phyloP scores from a whole-genome alignment of 2,329 filamentous ascomycete species.

The Aphanoascus verrucosus region DNA sequence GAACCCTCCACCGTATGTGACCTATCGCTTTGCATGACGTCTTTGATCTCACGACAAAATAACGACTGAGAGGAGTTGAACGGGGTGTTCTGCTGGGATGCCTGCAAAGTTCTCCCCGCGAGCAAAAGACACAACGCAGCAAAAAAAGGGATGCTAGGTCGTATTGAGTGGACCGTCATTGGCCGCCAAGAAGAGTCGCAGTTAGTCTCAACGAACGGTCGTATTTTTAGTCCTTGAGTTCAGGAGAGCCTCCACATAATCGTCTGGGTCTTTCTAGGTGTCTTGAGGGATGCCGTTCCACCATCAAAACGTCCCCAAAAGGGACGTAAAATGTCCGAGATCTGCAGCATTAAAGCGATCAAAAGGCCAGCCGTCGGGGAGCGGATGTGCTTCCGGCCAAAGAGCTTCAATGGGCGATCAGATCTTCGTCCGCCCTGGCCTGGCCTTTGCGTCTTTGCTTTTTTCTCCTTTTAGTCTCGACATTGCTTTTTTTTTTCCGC shows the following conservation, averaged over 20 bases:
- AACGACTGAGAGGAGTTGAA: background rate
- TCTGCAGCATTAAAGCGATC: constrained; percentile 6
- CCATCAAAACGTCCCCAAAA: background rate
- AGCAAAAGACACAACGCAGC: no score
- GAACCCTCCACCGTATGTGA: background rate
- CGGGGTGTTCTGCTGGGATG: no score
- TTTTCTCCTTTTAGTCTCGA: background rate
- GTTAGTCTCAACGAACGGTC: no score
- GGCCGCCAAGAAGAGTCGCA: no score
- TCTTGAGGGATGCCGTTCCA: background rate
- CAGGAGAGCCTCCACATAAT: no score
- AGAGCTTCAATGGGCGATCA: background rate
- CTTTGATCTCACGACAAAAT: background rate
- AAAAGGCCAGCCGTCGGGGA: background rate
- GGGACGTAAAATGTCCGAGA: background rate
- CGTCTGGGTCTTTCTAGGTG: no score
- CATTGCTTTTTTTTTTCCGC: background rate
- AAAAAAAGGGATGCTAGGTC: no score
- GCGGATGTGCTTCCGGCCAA: constrained; percentile 1
- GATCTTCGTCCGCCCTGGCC: constrained; percentile 4
- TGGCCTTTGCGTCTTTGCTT: constrained; percentile 1
- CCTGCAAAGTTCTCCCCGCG: no score
- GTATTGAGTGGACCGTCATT: no score
- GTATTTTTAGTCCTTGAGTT: no score
- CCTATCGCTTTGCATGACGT: constrained; percentile 3